A percentile compares a stretch with the other conserved stretches of the same genome.
Conservation (phyloP, 2,329 filamentous ascomycete genomes). For the Dothistroma pini region DNA sequence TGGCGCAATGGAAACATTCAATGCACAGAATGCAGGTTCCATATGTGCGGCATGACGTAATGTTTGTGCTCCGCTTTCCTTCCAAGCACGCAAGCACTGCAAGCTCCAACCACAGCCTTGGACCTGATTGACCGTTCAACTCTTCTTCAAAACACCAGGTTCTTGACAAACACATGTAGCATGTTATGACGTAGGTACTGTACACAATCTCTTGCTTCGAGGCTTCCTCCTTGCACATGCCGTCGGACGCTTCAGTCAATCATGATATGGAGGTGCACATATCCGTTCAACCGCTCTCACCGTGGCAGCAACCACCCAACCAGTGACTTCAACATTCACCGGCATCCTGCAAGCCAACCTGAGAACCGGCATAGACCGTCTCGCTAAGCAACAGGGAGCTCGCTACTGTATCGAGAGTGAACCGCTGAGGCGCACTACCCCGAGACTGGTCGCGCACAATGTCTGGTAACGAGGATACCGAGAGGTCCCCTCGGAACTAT, state of each 20-base stretch:
- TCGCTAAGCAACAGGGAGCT: not conserved
- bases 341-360: not conserved
- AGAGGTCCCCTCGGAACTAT: conserved; percentile 38
- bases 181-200: conserved; percentile 1
- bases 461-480: conserved; percentile 40
- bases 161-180: not conserved
- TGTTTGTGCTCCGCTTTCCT: not conserved
- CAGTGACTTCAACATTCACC: conserved; percentile 6
- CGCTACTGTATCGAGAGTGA: not conserved
- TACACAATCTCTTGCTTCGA: not conserved
- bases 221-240: not conserved
- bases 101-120: not conserved
- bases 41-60: not conserved
- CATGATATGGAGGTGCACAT: not conserved
- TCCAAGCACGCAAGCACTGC: not conserved
- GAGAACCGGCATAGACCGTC: not conserved
- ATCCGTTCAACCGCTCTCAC: not conserved
- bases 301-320: not conserved
- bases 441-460: conserved; percentile 19
- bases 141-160: not conserved
- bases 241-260: not conserved
- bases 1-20: not conserved
- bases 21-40: not conserved
- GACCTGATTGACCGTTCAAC: not conserved
- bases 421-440: conserved; percentile 2